Evolutionary conservation across 140 eudicot genomes (phyloP).

Genomic region (Ambrosia hybrid): DNA sequence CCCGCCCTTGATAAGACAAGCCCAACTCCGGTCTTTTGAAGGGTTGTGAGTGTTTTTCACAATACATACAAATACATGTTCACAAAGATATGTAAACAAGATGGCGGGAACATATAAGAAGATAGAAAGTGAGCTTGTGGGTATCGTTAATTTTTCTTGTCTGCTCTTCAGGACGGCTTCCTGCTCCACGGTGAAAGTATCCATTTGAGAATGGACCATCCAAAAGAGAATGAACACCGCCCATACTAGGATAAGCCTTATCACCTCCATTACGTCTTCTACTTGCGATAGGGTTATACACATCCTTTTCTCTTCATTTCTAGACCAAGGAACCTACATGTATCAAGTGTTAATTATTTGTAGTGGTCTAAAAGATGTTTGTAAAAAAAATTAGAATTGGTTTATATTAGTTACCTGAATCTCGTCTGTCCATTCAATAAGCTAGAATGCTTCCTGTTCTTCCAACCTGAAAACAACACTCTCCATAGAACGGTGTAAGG

Average conservation of each 20-base stretch:
- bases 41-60: conserved; percentile 62
- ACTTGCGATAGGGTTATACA: conserved; percentile 66
- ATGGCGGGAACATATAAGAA: conserved; percentile 67
- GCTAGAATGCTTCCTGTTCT: conserved; percentile 40
- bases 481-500: conserved; percentile 74
- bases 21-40: conserved; percentile 72
- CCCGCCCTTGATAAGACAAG: conserved; percentile 51
- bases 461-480: conserved; percentile 64
- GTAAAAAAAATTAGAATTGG: neutral
- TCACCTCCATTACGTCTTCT: conserved; percentile 76
- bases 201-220: conserved; percentile 82
- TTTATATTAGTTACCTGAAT: conserved; percentile 42
- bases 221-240: conserved; percentile 77
- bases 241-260: conserved; percentile 83
- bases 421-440: conserved; percentile 49
- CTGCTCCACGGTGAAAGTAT: conserved; percentile 79
- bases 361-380: neutral
- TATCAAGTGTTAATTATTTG: neutral
- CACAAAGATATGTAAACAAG: conserved; percentile 71
- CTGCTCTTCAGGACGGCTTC: conserved; percentile 73
- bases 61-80: conserved; percentile 54
- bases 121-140: conserved; percentile 67
- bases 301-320: conserved; percentile 34
- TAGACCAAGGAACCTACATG: conserved; percentile 43
- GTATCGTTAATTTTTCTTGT: conserved; percentile 50